Evolutionary conservation across 331 rosid genomes (phyloP).

Genomic region (Saraca asoca): DNA sequence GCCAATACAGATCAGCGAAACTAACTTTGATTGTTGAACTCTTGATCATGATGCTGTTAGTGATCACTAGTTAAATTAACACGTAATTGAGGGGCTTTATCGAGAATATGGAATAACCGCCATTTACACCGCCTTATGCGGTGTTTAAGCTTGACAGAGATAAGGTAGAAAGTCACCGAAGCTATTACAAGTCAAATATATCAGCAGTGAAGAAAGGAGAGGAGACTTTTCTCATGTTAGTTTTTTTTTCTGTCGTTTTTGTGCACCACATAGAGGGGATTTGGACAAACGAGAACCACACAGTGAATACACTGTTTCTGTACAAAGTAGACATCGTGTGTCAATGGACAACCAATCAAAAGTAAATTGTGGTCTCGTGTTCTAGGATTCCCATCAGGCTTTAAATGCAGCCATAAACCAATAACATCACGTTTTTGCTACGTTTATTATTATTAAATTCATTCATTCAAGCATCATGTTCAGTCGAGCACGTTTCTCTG

Average conservation of each 20-base stretch:
- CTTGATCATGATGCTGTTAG: too few species aligned
- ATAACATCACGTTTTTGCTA: conserved; percentile 36
- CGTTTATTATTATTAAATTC: neutral
- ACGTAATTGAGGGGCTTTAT: too few species aligned
- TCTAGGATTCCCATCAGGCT: conserved; percentile 38
- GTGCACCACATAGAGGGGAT: conserved; percentile 1
- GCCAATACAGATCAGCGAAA: too few species aligned
- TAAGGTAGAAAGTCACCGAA: neutral
- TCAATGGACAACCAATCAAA: conserved; percentile 11
- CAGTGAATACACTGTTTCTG: neutral
- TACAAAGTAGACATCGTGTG: conserved; percentile 18
- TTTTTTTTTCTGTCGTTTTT: neutral
- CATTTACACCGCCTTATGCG: too few species aligned
- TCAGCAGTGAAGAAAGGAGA: conserved; percentile 1
- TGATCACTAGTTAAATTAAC: too few species aligned
- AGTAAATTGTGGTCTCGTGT: neutral
- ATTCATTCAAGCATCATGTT: neutral
- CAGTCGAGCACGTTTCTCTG: conserved; percentile 58
- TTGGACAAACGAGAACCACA: conserved; percentile 38
- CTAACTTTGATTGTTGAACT: too few species aligned
- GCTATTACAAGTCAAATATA: conserved; percentile 26
- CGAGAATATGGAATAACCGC: too few species aligned
- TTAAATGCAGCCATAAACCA: conserved; percentile 48
- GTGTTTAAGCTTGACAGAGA: too few species aligned
- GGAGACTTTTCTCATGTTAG: too few species aligned